A percentile compares a stretch with the other conserved stretches of the same genome.
Conservation (phyloP, 1,139 yeast species). For the Candida gigantensis region DNA sequence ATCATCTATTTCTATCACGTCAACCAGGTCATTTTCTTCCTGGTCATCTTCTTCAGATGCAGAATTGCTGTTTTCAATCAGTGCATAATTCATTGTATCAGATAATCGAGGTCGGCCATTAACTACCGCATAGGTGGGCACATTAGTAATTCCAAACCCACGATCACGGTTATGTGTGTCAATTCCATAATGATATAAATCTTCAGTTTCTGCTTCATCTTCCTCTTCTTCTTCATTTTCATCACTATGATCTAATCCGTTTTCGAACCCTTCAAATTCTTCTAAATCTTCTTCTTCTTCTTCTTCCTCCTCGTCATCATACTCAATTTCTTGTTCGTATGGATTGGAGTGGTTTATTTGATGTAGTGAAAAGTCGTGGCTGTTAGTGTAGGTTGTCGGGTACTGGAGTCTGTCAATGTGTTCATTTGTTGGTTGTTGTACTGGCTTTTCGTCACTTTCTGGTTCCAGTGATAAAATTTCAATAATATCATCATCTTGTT, state of each 20-base stretch:
- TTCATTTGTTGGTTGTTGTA: constrained; percentile 1
- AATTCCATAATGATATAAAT: background rate
- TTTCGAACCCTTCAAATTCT: constrained; percentile 13
- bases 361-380: background rate
- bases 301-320: constrained; percentile 13
- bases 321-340: constrained; percentile 9
- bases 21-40: too few relatives aligned
- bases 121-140: constrained; percentile 2
- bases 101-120: constrained; percentile 13
- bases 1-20: constrained; percentile 3
- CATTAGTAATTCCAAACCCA: constrained; percentile 7
- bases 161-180: constrained; percentile 3
- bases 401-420: background rate
- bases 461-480: constrained; percentile 12
- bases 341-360: constrained; percentile 6
- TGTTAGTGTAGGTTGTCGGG: background rate
- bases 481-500: constrained; percentile 11
- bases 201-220: constrained; percentile 14
- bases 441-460: constrained; percentile 11
- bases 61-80: too few relatives aligned
- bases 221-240: constrained; percentile 9
- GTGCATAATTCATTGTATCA: constrained; percentile 5
- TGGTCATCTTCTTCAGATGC: too few relatives aligned
- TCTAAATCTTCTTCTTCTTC: constrained; percentile 17
- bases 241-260: constrained; percentile 2